Evolutionary conservation across 306 rosid genomes (phyloP), one percentile per base, ranked within the genome.

Genomic region (Rosa chinensis): DNA sequence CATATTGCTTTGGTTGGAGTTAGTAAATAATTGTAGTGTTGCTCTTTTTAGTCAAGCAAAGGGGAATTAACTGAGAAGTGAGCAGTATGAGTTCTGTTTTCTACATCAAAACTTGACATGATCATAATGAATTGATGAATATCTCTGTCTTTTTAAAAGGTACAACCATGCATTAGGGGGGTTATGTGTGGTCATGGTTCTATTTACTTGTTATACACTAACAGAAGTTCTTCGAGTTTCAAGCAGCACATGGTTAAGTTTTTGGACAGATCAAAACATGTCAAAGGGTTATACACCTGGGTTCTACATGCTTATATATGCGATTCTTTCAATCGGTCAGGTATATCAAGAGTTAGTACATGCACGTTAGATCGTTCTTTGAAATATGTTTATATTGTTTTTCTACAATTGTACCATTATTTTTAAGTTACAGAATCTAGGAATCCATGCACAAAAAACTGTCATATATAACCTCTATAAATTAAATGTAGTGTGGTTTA

Each of bases 111-210:
- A 63, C 48, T 3, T 17, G 0, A 11, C 64, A 18, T 32, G 16
- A 32, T 14, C 44, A 17, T 61, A 11, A 14, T 39, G 62, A 20
- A n/a, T 53, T 20, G 40, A 58, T 28, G 69, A 9, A 37, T 45
- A 70, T 78, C 52, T 52, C 73, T 68, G 55, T 79, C 63, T 39
- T 40, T 12, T 58, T 48, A 35, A 23, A 87, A 94, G 97, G 88
- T 92, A 94, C 79, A 88, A 84, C 82, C 82, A 87, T 64, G 92
- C 97, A 77, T 70, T 92, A n/a, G 98, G 98, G 74, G 98, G 97
- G 32, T 70, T 88, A 40, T 89, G 96, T 92, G 91, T 92, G 63
- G 93, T 92, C 83, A 72, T 82, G 71, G 68, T 88, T 82, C 91
- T 92, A 75, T 81, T 94, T 59, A 73, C 75, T 16, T 90, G 88